phyloP scores from a whole-genome alignment of 2,329 filamentous ascomycete genomes.

The Penicillium sp. region DNA sequence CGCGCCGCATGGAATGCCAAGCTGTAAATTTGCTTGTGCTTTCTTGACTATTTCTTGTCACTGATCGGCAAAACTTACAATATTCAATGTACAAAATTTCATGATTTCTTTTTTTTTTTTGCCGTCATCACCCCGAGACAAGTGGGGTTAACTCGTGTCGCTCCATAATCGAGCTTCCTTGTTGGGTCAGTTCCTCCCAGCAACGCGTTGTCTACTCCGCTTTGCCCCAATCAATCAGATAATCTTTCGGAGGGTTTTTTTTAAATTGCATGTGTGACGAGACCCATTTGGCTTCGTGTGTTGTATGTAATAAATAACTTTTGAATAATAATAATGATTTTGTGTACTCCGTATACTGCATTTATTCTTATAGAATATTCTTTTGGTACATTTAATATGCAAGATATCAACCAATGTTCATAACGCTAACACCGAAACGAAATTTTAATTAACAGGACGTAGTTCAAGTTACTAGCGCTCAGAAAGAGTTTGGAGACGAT shows the following conservation, averaged over 20 bases:
- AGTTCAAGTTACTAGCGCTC: too few species aligned
- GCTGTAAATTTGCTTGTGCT: constrained; percentile 30
- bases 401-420: neutral
- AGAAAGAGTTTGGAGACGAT: neutral
- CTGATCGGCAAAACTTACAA: neutral
- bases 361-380: neutral
- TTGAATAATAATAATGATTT: neutral
- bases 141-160: neutral
- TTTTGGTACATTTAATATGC: neutral
- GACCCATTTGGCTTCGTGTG: neutral
- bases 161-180: neutral
- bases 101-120: neutral
- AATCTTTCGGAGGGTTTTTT: neutral
- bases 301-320: neutral
- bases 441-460: neutral
- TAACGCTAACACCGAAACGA: too few species aligned
- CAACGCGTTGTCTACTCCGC: neutral
- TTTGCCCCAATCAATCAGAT: constrained; percentile 7
- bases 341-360: neutral
- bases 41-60: constrained; percentile 1
- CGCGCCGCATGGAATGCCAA: constrained; percentile 51
- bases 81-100: constrained; percentile 6
- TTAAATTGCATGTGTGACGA: neutral
- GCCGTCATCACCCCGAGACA: neutral
- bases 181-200: neutral